Evolutionary conservation across 2,329 filamentous ascomycete species (phyloP).

Genomic region (Monilinia laxa): DNA sequence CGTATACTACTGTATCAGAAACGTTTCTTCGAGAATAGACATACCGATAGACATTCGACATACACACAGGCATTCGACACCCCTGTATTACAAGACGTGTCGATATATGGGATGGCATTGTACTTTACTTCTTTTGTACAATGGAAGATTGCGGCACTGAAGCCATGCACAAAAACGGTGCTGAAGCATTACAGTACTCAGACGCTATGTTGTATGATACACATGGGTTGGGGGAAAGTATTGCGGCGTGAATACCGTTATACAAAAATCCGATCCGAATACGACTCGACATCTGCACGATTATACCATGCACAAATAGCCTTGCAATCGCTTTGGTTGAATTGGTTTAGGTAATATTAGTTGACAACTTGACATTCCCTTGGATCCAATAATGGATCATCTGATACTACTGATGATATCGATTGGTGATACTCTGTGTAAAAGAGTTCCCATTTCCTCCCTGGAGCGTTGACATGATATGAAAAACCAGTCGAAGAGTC

Average conservation of each 20-base stretch:
- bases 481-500: neutral
- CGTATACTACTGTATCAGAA: no score
- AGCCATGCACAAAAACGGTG: conserved; percentile 9
- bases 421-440: neutral
- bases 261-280: conserved; percentile 5
- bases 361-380: conserved; percentile 10
- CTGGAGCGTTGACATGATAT: neutral
- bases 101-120: neutral
- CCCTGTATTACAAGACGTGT: no score
- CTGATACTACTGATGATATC: neutral
- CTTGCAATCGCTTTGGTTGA: neutral
- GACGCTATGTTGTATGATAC: neutral
- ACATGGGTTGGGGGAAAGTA: neutral
- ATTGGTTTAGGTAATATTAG: conserved; percentile 2
- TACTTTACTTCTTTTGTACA: conserved; percentile 1
- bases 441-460: neutral
- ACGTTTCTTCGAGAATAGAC: no score
- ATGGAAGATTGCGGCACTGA: neutral
- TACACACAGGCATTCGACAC: no score
- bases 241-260: neutral
- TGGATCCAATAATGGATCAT: neutral
- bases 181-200: neutral
- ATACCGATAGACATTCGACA: no score
- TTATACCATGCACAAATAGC: neutral
- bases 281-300: conserved; percentile 2